phyloP scores from a whole-genome alignment of 345 rosid species.

The Brassica rapa region DNA sequence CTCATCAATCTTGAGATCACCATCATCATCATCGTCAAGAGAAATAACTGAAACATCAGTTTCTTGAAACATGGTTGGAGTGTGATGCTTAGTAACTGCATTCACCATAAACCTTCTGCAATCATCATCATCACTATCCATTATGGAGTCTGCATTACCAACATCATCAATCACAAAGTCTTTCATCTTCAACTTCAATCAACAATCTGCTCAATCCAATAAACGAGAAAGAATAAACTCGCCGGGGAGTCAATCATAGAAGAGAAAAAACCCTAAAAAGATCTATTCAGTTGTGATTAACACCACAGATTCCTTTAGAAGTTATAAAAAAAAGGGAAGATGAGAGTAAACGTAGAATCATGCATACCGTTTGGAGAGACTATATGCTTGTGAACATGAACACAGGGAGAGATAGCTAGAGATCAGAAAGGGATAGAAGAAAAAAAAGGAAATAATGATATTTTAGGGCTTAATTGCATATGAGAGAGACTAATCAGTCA shows the following conservation, averaged over 20 bases:
- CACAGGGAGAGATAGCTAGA: background rate
- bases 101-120: slow-evolving; percentile 15
- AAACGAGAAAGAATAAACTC: background rate
- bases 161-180: background rate
- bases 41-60: slow-evolving; percentile 13
- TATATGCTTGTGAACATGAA: slow-evolving; percentile 15
- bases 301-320: background rate
- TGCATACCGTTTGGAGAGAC: slow-evolving; percentile 18
- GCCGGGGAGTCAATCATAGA: background rate
- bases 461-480: slow-evolving; percentile 21
- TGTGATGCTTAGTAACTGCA: background rate
- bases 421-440: slow-evolving; percentile 3
- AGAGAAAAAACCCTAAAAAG: background rate
- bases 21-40: slow-evolving; percentile 29
- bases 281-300: background rate
- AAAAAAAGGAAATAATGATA: background rate
- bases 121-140: slow-evolving; percentile 10
- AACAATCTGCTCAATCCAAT: slow-evolving; percentile 6
- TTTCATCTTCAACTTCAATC: slow-evolving; percentile 2
- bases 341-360: slow-evolving; percentile 6
- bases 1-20: slow-evolving; percentile 10
- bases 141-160: slow-evolving; percentile 1
- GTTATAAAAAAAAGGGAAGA: background rate
- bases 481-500: background rate
- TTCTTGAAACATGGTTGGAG: background rate